Conservation (phyloP, 345 rosid genomes). For the Aquilaria yunnanensis region DNA sequence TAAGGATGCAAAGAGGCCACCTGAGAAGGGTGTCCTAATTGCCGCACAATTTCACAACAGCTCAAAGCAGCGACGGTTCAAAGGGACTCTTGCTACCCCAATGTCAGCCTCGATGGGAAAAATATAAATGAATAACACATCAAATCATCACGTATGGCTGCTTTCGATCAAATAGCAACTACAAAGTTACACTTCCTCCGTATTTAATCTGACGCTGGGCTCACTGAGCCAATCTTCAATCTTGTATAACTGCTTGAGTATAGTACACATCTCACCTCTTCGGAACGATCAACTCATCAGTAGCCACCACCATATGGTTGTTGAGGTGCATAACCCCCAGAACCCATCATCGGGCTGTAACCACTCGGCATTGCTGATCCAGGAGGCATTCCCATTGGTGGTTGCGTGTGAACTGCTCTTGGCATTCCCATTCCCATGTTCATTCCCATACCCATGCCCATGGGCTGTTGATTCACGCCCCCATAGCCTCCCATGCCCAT, state of each 20-base stretch:
- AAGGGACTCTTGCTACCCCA: neutral
- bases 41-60: constrained; percentile 30
- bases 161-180: too few relatives aligned
- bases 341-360: constrained; percentile 78
- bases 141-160: too few relatives aligned
- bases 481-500: constrained; percentile 32
- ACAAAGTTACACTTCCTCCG: too few relatives aligned
- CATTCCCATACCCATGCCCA: constrained; percentile 39
- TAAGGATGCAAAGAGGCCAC: neutral
- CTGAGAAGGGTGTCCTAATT: constrained; percentile 4
- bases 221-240: constrained; percentile 12
- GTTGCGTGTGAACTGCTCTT: constrained; percentile 64
- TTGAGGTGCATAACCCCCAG: constrained; percentile 64
- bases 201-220: neutral
- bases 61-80: constrained; percentile 11
- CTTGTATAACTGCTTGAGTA: constrained; percentile 7
- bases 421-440: constrained; percentile 43
- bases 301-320: constrained; percentile 81
- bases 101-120: too few relatives aligned
- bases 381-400: constrained; percentile 45
- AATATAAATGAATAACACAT: too few relatives aligned
- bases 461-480: constrained; percentile 25
- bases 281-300: constrained; percentile 32
- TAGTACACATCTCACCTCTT: constrained; percentile 4
- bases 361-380: constrained; percentile 48